Percentiles rank a stretch among this genome's conserved stretches.
These are phyloP conservation scores for Stenogyne calaminthoides DNA, from an alignment of 305 asterid genomes.

Conservation along the genomic window DNA sequence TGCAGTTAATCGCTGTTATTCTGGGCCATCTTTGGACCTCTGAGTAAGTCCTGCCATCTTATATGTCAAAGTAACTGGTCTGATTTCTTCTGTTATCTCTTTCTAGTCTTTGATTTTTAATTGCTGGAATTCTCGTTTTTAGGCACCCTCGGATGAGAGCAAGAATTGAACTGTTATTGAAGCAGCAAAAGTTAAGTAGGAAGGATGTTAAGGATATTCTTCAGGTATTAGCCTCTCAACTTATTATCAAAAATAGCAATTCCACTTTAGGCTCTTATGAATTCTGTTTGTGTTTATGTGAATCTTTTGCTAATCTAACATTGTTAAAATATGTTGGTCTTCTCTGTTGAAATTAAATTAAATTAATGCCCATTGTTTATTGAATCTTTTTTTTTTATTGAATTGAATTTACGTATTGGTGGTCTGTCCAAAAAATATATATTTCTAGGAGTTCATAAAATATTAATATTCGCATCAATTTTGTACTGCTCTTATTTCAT, in stretches of 20 bases:
- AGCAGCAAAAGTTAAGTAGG: conserved; percentile 88
- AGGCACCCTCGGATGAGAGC: conserved; percentile 88
- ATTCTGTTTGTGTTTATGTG: conserved; percentile 15
- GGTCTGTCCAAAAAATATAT: background rate
- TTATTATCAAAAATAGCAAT: conserved; percentile 20
- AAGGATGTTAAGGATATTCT: conserved; percentile 82
- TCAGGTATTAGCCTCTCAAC: conserved; percentile 59
- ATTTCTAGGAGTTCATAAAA: background rate
- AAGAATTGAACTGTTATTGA: conserved; percentile 83
- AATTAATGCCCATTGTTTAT: background rate
- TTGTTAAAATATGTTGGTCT: background rate
- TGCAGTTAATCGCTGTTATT: conserved; percentile 90
- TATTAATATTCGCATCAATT: background rate
- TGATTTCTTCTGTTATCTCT: conserved; percentile 11
- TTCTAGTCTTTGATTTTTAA: conserved; percentile 21
- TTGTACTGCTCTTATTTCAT: background rate
- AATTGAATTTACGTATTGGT: conserved; percentile 13
- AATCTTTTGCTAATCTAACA: background rate
- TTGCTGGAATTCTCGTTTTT: conserved; percentile 15
- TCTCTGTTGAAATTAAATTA: background rate
- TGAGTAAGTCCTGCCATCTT: conserved; percentile 64
- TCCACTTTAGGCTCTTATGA: conserved; percentile 11
- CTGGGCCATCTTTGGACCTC: conserved; percentile 99
- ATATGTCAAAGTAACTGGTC: conserved; percentile 4
- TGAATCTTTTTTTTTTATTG: conserved; percentile 20